Conservation (phyloP, 2,329 filamentous ascomycete genomes). For the Paraconiothyrium sp. region DNA sequence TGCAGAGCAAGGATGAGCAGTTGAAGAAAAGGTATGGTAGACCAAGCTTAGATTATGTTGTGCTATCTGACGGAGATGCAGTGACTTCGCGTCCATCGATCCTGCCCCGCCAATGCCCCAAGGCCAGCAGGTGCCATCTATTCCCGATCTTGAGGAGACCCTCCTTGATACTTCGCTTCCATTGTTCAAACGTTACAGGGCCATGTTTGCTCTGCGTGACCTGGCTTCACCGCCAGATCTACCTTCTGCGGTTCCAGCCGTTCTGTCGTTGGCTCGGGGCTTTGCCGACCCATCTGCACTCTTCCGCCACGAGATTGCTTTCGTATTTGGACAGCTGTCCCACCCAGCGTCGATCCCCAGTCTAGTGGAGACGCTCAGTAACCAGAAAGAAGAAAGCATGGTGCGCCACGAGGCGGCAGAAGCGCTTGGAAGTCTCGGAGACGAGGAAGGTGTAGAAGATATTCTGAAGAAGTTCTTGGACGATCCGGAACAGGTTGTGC, state of each 20-base stretch:
- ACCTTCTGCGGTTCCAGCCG: constrained; percentile 86
- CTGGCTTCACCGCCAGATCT: constrained; percentile 92
- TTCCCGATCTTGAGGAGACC: constrained; percentile 77
- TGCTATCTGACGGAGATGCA: constrained; percentile 51
- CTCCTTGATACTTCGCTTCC: constrained; percentile 82
- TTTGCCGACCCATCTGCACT: constrained; percentile 87
- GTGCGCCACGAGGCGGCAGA: constrained; percentile 97
- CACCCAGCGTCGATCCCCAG: constrained; percentile 97
- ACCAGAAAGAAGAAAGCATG: constrained; percentile 89
- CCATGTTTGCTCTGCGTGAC: constrained; percentile 97
- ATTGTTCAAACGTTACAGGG: constrained; percentile 92
- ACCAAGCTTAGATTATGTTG: constrained; percentile 22
- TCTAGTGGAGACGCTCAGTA: constrained; percentile 78
- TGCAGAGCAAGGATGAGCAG: constrained; percentile 71
- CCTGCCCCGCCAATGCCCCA: constrained; percentile 89
- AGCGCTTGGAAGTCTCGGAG: constrained; percentile 90
- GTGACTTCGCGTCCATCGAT: constrained; percentile 95
- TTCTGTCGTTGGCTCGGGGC: constrained; percentile 85
- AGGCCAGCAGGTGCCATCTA: constrained; percentile 67
- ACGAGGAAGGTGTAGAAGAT: constrained; percentile 92
- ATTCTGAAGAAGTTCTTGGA: constrained; percentile 83
- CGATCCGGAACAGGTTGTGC: constrained; percentile 91
- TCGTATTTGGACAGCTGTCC: constrained; percentile 95
- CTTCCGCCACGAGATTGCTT: constrained; percentile 97
- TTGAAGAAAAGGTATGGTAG: constrained; percentile 77